These are phyloP conservation scores for Takakia lepidozioides DNA, from an alignment of 225 moss, liverwort and hornwort genomes.

Conservation along the genomic window DNA sequence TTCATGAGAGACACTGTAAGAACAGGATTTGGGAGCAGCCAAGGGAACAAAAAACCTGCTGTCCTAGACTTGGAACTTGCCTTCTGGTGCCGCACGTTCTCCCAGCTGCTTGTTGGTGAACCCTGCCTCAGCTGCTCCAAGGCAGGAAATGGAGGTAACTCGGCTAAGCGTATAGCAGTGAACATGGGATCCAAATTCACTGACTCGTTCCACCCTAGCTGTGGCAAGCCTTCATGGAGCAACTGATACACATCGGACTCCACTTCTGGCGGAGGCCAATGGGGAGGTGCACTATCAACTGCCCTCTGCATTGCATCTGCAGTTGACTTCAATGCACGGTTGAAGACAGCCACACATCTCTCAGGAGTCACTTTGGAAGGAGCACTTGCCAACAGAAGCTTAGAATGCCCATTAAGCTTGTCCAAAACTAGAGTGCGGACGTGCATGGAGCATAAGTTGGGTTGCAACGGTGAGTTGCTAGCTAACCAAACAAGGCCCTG, in stretches of 20 bases:
- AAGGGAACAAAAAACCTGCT: too few species aligned
- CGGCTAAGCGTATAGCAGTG: constrained; percentile 40
- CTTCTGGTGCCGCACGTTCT: constrained; percentile 50
- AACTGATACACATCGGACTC: constrained; percentile 20
- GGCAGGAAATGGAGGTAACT: constrained; percentile 63
- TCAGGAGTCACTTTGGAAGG: constrained; percentile 55
- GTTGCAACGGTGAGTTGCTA: constrained; percentile 47
- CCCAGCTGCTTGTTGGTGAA: constrained; percentile 42
- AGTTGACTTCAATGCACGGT: constrained; percentile 58
- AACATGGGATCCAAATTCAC: constrained; percentile 47
- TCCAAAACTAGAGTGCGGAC: constrained; percentile 56
- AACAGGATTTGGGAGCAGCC: too few species aligned
- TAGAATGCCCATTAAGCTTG: constrained; percentile 50
- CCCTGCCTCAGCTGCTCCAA: constrained; percentile 38
- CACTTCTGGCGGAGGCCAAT: constrained; percentile 60
- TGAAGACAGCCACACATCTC: constrained; percentile 58
- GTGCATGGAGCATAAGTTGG: constrained; percentile 55
- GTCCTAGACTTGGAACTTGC: too few species aligned
- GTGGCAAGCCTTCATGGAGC: constrained; percentile 31
- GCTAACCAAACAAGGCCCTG: constrained; percentile 81
- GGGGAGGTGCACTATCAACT: constrained; percentile 43
- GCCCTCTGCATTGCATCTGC: constrained; percentile 64
- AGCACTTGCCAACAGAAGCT: constrained; percentile 49
- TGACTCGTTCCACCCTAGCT: constrained; percentile 52
- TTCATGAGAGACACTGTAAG: too few species aligned